Evolutionary conservation across 768 basidiomycete species (phyloP), one percentile per base, ranked within the genome.

Genomic region (Suillus sp.): DNA sequence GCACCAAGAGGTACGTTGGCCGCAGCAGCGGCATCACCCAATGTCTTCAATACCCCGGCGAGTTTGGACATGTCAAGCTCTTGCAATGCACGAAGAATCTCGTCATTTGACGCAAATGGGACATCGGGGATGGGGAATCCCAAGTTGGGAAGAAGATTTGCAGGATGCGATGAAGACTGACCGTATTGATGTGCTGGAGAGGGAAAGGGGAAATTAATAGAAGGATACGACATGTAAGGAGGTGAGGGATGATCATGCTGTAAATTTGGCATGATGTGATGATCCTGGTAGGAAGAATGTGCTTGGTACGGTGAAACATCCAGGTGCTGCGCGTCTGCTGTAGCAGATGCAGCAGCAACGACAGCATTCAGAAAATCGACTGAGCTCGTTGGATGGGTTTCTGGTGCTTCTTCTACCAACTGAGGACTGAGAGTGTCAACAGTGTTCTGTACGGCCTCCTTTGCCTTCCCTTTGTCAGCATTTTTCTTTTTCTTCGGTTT

Each of bases 61-160:
- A 93, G 84, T 76, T 87, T 91, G 59, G 87, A 81, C 11, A 77
- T 67, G 67, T 93, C 91, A 64, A 92, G 77, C 55, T 87, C 85
- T 71, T 92, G 90, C 56, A 93, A 74, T 13, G 85, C 86, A 38
- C 87, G 89, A 50, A 92, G 76, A 51, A 93, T 83, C 64, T 91
- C 89, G 55, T 93, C 91, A 68, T 85, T 90, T 30, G 88, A 88
- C 14, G 81, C 80, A 61, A 77, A 77, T 32, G 72, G 74, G n/a
- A 81, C 70, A 30, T 78, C 79, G 18, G 78, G 75, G 45, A 77
- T 64, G 4, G 69, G 67, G 2, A 62, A 66, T 16, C 59, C 66
- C 6, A 72, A 34, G 34, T 62, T 60, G 14, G 72, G 67, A 56
- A 68, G 74, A 58, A 59, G 63, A 60, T 20, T 43, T 20, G 37